Evolutionary conservation across 495 filamentous ascomycete species (phyloP), one percentile per base, ranked within the genome.

Genomic region (Neurospora sp.): DNA sequence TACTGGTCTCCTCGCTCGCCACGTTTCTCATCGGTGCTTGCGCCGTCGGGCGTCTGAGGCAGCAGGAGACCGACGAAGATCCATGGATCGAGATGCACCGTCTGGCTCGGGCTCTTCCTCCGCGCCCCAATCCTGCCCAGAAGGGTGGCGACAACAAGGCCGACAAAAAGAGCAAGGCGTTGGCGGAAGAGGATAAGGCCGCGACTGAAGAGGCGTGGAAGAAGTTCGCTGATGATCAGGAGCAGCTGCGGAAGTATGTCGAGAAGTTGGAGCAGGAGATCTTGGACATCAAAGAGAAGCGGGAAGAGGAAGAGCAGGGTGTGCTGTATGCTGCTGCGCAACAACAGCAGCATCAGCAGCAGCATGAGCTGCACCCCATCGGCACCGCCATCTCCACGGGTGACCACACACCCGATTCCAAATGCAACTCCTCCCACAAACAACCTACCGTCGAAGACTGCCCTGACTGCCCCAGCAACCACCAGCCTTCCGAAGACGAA

Each of bases 51-150:
- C 70, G 68, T 37, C 35, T 45, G 37, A 40, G 38, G 9, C 53
- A 71, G 39, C 40, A 72, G 14, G 3, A 72, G 5, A 59, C 59
- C 12, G 70, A 48, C n/a, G 70, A 53, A 0, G 75, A 77, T 40
- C 39, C 9, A 4, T 78, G 76, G 76, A 78, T 78, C 40, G 74
- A 77, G 41, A 74, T 77, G 76, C 71, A 75, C 1, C 70, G 68
- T 14, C 75, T 72, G 20, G 59, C 69, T 12, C 14, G 74, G 6
- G 61, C 74, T 18, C 53, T 77, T 2, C 75, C 75, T 22, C 61
- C 74, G 0, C 75, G 44, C 37, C 75, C 75, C 4, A 37, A 37
- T 4, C 53, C 53, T 16, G 27, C 53, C 12, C 12, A 61, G 22
- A 61, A 61, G 27, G 12, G 31, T 0, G 53, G 53, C 27, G 10